Conservation (phyloP, 73 alveolate species). For the Stentor coeruleus region DNA sequence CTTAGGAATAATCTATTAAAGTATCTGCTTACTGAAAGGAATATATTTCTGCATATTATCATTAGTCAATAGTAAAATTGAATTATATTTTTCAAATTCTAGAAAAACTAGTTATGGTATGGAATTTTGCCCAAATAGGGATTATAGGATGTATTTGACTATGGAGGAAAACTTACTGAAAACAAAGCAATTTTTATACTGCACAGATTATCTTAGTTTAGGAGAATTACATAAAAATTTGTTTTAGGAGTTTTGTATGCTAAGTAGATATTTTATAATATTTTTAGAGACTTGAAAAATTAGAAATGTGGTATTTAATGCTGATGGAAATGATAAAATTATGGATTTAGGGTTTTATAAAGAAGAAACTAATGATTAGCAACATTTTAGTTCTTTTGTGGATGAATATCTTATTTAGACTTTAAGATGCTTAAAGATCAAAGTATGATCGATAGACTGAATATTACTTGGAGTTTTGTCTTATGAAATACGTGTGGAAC, state of each 20-base stretch:
- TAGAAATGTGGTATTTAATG: constrained; percentile 51
- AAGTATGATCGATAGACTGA: constrained; percentile 54
- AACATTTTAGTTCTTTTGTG: constrained; percentile 27
- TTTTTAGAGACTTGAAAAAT: constrained; percentile 54
- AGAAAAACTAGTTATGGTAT: constrained; percentile 68
- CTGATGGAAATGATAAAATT: constrained; percentile 36
- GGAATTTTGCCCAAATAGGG: constrained; percentile 91
- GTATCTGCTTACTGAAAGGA: constrained; percentile 87
- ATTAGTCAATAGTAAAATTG: constrained; percentile 88
- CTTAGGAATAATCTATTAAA: constrained; percentile 81
- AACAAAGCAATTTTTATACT: constrained; percentile 55
- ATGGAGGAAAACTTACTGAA: constrained; percentile 59
- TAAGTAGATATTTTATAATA: too few relatives aligned
- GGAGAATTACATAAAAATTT: constrained; percentile 44
- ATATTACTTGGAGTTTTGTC: constrained; percentile 51
- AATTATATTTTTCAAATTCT: constrained; percentile 85
- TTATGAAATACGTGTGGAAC: constrained; percentile 56
- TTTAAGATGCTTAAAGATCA: constrained; percentile 56
- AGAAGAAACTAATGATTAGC: constrained; percentile 2
- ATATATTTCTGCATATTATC: constrained; percentile 76
- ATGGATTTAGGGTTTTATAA: constrained; percentile 58
- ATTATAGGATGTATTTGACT: constrained; percentile 65
- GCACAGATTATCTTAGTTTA: constrained; percentile 55
- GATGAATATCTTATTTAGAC: constrained; percentile 57
- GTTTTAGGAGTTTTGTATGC: too few relatives aligned